Evolutionary conservation across 1,139 yeast genomes (phyloP).

Genomic region (Suhomyces atakaporum): DNA sequence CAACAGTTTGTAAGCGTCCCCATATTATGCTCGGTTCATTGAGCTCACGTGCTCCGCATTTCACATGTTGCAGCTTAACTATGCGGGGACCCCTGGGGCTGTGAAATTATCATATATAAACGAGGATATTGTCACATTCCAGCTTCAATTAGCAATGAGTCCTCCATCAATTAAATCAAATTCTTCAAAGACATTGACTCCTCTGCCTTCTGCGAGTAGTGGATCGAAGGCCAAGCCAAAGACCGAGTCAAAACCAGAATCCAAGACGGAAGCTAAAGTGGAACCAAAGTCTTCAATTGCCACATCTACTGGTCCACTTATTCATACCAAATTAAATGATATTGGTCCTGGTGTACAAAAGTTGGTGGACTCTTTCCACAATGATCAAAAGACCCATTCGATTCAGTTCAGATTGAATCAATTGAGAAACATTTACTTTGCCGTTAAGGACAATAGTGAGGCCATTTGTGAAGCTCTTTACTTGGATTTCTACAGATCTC

Average conservation of each 20-base stretch:
- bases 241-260: neutral
- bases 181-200: neutral
- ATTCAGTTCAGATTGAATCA: conserved; percentile 61
- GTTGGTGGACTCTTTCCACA: conserved; percentile 46
- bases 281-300: neutral
- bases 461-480: conserved; percentile 58
- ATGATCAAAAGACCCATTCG: conserved; percentile 52
- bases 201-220: neutral
- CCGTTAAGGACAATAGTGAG: conserved; percentile 60
- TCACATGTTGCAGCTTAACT: neutral
- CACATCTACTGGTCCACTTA: conserved; percentile 6
- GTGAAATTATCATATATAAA: conserved; percentile 1
- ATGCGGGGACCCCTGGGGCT: neutral
- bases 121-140: neutral
- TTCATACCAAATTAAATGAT: conserved; percentile 50
- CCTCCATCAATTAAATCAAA: conserved; percentile 5
- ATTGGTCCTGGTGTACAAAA: conserved; percentile 51
- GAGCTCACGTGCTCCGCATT: neutral
- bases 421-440: conserved; percentile 68
- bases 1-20: too few species aligned
- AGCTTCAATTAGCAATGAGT: conserved; percentile 4
- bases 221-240: neutral
- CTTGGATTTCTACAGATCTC: conserved; percentile 66
- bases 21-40: too few species aligned
- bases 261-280: neutral